These are phyloP conservation scores for Musa schizocarpa DNA, from an alignment of 176 grass and related monocot species.

Conservation along the genomic window DNA sequence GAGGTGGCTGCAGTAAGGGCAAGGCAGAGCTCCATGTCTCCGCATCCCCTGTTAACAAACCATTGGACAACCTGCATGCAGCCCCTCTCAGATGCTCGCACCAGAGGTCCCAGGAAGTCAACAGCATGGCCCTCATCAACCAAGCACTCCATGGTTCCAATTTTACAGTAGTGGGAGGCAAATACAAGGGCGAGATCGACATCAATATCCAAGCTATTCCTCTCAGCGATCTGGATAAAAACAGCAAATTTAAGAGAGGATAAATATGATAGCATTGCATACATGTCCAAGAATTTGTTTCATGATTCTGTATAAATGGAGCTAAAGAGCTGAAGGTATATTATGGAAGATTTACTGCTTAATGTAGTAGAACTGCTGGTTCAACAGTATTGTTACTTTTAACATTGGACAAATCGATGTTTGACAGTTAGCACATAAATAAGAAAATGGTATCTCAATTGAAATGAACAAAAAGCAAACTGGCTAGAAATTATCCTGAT, in stretches of 20 bases:
- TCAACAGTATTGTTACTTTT: no score
- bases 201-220: conserved; percentile 93
- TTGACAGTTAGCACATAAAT: no score
- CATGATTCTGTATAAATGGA: neutral
- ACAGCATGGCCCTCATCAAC: conserved; percentile 65
- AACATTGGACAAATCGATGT: no score
- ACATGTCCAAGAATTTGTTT: neutral
- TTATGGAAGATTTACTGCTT: no score
- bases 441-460: no score
- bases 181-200: conserved; percentile 91
- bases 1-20: conserved; percentile 88
- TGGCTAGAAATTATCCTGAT: no score
- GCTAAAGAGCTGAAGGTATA: neutral
- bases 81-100: conserved; percentile 77
- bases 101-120: conserved; percentile 71
- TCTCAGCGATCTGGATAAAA: conserved; percentile 65
- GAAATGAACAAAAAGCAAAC: no score
- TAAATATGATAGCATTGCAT: neutral
- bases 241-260: neutral
- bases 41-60: conserved; percentile 75
- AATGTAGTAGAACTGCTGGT: no score
- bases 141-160: conserved; percentile 83
- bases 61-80: conserved; percentile 74
- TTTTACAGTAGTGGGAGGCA: conserved; percentile 74
- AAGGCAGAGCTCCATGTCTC: conserved; percentile 93